Percentiles rank a stretch among this genome's conserved stretches.
Conservation (phyloP, 2,329 filamentous ascomycete species). For the Monilinia aucupariae region DNA sequence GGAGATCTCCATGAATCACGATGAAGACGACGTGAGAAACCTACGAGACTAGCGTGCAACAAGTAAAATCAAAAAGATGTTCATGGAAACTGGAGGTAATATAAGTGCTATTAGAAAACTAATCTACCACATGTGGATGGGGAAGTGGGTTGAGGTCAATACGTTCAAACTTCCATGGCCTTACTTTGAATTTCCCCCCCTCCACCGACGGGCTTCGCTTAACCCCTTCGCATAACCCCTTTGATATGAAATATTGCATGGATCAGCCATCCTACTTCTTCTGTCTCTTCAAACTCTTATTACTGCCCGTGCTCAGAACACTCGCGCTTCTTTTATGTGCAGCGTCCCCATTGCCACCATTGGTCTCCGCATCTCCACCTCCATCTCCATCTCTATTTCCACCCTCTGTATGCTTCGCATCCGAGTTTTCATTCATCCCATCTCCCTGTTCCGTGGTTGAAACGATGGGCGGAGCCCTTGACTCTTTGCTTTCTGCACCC, state of each 20-base stretch:
- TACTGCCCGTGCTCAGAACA: slow-evolving; percentile 65
- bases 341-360: not conserved
- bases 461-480: not conserved
- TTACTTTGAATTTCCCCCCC: too few relatives aligned
- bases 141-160: too few relatives aligned
- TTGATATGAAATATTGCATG: too few relatives aligned
- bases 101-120: too few relatives aligned
- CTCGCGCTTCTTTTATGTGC: slow-evolving; percentile 78
- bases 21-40: too few relatives aligned
- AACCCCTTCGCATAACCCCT: too few relatives aligned
- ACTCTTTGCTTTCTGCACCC: not conserved
- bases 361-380: slow-evolving; percentile 42
- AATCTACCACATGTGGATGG: too few relatives aligned
- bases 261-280: slow-evolving; percentile 36
- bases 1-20: too few relatives aligned
- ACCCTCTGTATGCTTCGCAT: not conserved
- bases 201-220: too few relatives aligned
- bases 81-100: too few relatives aligned
- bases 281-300: slow-evolving; percentile 49
- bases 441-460: not conserved
- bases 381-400: slow-evolving; percentile 15
- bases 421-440: not conserved
- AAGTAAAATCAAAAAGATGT: not conserved
- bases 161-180: too few relatives aligned
- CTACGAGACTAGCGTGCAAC: too few relatives aligned